A percentile compares a stretch with the other conserved stretches of the same genome.
phyloP scores from a whole-genome alignment of 352 stramenopile species.

The Pythium dissimile region DNA sequence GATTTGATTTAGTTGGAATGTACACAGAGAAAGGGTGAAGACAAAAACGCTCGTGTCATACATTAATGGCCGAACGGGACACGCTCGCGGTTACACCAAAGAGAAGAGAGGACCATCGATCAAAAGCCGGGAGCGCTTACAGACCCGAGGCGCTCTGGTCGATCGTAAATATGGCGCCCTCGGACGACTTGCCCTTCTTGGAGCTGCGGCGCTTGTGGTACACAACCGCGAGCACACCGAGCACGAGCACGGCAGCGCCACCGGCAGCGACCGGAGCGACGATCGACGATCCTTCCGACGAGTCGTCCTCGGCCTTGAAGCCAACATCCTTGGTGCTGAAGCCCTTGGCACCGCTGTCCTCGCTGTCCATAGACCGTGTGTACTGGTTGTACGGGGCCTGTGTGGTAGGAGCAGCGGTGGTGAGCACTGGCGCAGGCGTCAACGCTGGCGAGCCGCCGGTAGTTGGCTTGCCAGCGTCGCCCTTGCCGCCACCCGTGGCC shows the following conservation, averaged over 20 bases:
- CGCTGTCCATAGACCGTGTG: background rate
- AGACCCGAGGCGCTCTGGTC: conserved; percentile 69
- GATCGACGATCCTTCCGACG: background rate
- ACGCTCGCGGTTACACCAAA: conserved; percentile 30
- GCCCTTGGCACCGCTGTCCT: conserved; percentile 5
- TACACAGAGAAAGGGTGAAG: background rate
- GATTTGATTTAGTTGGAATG: background rate
- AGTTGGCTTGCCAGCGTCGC: conserved; percentile 12
- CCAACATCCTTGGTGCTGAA: conserved; percentile 35
- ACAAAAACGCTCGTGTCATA: conserved; percentile 22
- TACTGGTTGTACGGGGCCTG: conserved; percentile 10
- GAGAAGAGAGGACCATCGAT: conserved; percentile 13
- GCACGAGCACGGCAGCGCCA: conserved; percentile 37
- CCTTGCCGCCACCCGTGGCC: background rate
- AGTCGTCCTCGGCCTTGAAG: conserved; percentile 35
- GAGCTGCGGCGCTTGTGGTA: conserved; percentile 65
- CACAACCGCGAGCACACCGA: conserved; percentile 41
- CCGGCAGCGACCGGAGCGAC: conserved; percentile 28
- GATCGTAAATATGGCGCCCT: conserved; percentile 72
- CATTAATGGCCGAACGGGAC: conserved; percentile 20
- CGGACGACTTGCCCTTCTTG: conserved; percentile 47
- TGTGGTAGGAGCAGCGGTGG: conserved; percentile 7
- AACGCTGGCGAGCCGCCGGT: background rate
- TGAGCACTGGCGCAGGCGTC: conserved; percentile 9
- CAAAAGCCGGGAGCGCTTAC: conserved; percentile 29